phyloP scores from a whole-genome alignment of 2,329 filamentous ascomycete genomes.

The Harringtonia aguacate region DNA sequence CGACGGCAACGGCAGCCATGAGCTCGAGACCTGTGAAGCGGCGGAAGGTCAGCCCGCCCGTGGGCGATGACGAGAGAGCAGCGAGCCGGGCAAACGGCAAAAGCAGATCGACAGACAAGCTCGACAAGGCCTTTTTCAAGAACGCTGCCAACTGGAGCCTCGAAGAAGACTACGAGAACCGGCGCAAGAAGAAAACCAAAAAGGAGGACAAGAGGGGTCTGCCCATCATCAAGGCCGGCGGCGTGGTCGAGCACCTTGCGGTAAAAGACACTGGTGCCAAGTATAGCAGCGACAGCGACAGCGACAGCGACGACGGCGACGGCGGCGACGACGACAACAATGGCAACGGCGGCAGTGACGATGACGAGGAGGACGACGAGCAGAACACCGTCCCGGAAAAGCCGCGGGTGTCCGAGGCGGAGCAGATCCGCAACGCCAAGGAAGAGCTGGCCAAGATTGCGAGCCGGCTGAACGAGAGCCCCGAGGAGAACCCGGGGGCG shows the following conservation, averaged over 20 bases:
- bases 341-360: slow-evolving; percentile 25
- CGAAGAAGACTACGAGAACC: slow-evolving; percentile 81
- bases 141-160: slow-evolving; percentile 78
- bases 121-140: slow-evolving; percentile 58
- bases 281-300: slow-evolving; percentile 18
- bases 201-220: slow-evolving; percentile 66
- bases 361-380: slow-evolving; percentile 31
- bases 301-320: slow-evolving; percentile 54
- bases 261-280: background rate
- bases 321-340: slow-evolving; percentile 44
- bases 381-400: background rate
- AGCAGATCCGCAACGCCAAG: slow-evolving; percentile 79
- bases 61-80: slow-evolving; percentile 36
- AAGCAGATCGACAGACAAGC: slow-evolving; percentile 29
- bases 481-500: slow-evolving; percentile 75
- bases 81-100: slow-evolving; percentile 18
- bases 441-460: slow-evolving; percentile 86
- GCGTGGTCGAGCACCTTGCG: slow-evolving; percentile 45
- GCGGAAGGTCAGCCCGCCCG: slow-evolving; percentile 45
- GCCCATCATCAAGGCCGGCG: slow-evolving; percentile 79
- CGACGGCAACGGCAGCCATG: slow-evolving; percentile 23
- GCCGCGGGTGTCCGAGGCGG: slow-evolving; percentile 17
- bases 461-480: slow-evolving; percentile 73
- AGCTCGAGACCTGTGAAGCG: slow-evolving; percentile 41
- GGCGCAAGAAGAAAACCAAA: slow-evolving; percentile 49